These are phyloP conservation scores for Panaeolus papilionaceus DNA, from an alignment of 768 basidiomycete genomes.

Conservation along the genomic window DNA sequence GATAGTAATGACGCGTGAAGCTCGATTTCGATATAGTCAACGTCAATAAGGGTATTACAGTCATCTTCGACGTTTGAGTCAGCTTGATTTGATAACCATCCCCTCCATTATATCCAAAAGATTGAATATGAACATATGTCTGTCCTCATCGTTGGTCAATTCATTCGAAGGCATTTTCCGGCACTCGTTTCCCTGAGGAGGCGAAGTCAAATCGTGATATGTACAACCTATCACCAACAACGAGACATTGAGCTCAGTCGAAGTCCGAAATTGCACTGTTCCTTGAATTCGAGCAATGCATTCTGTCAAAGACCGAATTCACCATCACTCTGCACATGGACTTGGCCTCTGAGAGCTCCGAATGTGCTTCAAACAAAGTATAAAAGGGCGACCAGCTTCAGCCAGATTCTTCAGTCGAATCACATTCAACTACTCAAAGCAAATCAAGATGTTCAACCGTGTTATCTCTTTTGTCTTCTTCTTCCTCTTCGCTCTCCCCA, in stretches of 20 bases:
- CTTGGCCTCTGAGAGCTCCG: neutral
- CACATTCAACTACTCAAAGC: slow-evolving; percentile 13
- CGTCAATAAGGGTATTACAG: no score
- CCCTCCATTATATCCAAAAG: neutral
- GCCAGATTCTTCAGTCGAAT: slow-evolving; percentile 4
- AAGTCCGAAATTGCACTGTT: slow-evolving; percentile 10
- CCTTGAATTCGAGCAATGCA: neutral
- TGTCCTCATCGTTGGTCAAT: neutral
- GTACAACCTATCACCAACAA: neutral
- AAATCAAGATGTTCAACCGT: slow-evolving; percentile 17
- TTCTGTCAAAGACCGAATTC: neutral
- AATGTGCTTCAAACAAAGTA: neutral
- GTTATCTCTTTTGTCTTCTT: slow-evolving; percentile 21
- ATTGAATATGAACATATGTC: neutral
- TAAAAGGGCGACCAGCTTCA: neutral
- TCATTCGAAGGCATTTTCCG: neutral
- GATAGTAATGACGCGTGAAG: neutral
- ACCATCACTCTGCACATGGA: neutral
- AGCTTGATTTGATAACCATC: neutral
- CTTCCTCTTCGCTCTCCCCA: slow-evolving; percentile 23
- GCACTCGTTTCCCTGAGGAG: neutral
- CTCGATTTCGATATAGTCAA: neutral
- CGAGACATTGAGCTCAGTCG: neutral
- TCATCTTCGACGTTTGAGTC: neutral
- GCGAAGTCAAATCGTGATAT: neutral